Evolutionary conservation across 495 filamentous ascomycete species (phyloP).

Genomic region (Aspergillus homomorphus): DNA sequence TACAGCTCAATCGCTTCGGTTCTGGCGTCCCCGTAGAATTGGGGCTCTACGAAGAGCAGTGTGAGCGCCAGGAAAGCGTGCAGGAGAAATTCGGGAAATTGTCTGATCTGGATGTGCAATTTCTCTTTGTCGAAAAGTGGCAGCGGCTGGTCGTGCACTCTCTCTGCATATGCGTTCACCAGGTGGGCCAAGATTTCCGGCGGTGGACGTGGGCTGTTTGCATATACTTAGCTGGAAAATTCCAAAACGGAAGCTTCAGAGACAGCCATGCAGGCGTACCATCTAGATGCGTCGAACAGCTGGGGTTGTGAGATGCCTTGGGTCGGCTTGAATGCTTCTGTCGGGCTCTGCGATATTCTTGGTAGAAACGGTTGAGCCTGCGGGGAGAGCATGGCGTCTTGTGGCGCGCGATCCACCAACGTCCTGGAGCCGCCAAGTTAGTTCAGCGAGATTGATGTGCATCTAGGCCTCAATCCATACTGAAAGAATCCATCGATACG

Average conservation of each 20-base stretch:
- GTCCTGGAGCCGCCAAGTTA: neutral
- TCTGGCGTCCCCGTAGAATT: neutral
- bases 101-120: neutral
- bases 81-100: constrained; percentile 1
- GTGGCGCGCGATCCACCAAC: neutral
- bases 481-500: constrained; percentile 4
- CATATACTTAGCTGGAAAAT: neutral
- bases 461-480: neutral
- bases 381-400: neutral
- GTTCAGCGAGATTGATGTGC: neutral
- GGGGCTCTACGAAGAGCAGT: constrained; percentile 2
- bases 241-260: neutral
- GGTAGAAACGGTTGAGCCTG: neutral
- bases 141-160: constrained; percentile 8
- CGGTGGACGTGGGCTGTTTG: constrained; percentile 1
- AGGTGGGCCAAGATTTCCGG: neutral
- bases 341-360: neutral
- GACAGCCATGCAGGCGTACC: neutral
- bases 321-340: neutral
- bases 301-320: neutral
- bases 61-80: constrained; percentile 9
- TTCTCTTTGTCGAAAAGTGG: constrained; percentile 6
- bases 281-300: neutral
- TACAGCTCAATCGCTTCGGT: constrained; percentile 7
- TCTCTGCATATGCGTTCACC: constrained; percentile 4